These are phyloP conservation scores for Penicillium robsamsonii DNA, from an alignment of 495 filamentous ascomycete genomes.

Conservation along the genomic window DNA sequence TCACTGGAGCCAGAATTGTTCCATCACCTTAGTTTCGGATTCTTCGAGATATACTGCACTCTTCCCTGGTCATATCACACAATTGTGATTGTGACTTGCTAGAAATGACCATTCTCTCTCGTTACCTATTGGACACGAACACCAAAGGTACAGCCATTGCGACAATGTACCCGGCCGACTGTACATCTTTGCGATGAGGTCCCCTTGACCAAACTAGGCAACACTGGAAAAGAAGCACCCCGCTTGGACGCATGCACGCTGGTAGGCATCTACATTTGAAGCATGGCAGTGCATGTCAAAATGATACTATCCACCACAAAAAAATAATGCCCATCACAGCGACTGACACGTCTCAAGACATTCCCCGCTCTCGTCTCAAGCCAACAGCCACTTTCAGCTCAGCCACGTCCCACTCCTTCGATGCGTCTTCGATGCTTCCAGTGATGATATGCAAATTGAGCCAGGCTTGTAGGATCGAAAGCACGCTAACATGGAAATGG, in stretches of 20 bases:
- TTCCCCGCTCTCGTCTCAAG: constrained; percentile 10
- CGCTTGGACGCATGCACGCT: constrained; percentile 1
- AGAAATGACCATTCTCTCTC: neutral
- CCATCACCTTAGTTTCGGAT: neutral
- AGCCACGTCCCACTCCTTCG: constrained; percentile 31
- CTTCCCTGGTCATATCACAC: neutral
- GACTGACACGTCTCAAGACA: constrained; percentile 15
- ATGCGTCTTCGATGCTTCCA: constrained; percentile 39
- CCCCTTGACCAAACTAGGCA: neutral
- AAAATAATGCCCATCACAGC: constrained; percentile 1
- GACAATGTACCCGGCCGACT: neutral
- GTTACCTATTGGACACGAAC: neutral
- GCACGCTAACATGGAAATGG: constrained; percentile 3
- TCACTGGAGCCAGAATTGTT: constrained; percentile 15
- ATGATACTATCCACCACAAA: neutral
- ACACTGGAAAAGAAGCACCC: neutral
- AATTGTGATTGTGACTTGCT: neutral
- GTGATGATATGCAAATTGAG: neutral
- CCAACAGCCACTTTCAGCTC: constrained; percentile 21
- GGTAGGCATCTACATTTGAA: neutral
- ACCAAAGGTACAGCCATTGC: neutral
- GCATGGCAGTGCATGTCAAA: neutral
- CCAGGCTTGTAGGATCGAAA: constrained; percentile 12
- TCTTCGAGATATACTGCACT: neutral
- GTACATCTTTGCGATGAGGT: neutral